These are phyloP conservation scores for Medakamo hakoo DNA, from an alignment of 139 green algal genomes.

Conservation along the genomic window DNA sequence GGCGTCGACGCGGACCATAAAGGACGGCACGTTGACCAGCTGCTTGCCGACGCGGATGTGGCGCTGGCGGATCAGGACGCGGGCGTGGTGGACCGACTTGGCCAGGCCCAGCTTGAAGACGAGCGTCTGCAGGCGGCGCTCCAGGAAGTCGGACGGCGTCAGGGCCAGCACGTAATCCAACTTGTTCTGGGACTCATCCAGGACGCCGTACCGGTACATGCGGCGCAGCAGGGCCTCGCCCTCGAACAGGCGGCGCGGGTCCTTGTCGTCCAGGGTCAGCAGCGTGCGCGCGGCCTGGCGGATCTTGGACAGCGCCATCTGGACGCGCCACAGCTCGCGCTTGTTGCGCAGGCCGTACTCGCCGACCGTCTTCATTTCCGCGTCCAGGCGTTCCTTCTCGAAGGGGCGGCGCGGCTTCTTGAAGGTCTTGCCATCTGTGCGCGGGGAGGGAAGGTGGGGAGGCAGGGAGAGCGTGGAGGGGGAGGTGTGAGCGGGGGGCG, in stretches of 20 bases:
- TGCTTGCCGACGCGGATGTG: constrained; percentile 99
- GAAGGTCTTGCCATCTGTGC: constrained; percentile 93
- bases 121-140: constrained; percentile 84
- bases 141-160: constrained; percentile 63
- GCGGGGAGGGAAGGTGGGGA: background rate
- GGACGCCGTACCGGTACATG: constrained; percentile 95
- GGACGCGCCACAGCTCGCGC: constrained; percentile 98
- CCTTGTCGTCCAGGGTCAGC: constrained; percentile 93
- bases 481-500: background rate
- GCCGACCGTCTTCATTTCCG: constrained; percentile 97
- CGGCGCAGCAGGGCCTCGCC: constrained; percentile 82
- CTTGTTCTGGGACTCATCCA: constrained; percentile 92
- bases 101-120: constrained; percentile 99
- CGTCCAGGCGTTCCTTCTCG: constrained; percentile 98
- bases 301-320: constrained; percentile 65
- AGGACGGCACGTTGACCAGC: constrained; percentile 96
- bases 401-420: constrained; percentile 97
- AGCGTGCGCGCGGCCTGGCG: constrained; percentile 84
- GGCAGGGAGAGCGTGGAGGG: background rate
- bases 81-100: constrained; percentile 97
- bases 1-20: constrained; percentile 93
- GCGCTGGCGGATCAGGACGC: constrained; percentile 93
- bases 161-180: constrained; percentile 98
- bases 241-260: constrained; percentile 92
- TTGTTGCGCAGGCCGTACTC: constrained; percentile 99